These are phyloP conservation scores for Erysiphe pulchra DNA, from an alignment of 2,329 filamentous ascomycete species.

Conservation along the genomic window DNA sequence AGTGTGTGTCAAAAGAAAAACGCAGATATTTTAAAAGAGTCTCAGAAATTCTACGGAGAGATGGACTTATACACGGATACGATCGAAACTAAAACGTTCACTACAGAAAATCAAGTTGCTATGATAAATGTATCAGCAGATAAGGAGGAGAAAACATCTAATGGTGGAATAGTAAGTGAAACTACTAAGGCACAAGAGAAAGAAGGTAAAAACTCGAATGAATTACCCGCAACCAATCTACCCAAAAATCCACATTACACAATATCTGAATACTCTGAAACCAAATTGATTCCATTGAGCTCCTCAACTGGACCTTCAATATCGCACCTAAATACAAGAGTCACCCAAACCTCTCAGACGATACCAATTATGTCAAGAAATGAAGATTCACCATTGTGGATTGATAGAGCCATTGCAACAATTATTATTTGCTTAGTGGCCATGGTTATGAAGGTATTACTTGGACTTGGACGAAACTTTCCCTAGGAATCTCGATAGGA, in stretches of 20 bases:
- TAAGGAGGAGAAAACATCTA: conserved; percentile 27
- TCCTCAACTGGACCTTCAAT: not conserved
- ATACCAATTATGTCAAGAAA: conserved; percentile 5
- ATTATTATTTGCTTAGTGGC: conserved; percentile 43
- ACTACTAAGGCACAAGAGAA: conserved; percentile 4
- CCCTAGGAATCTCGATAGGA: too few relatives aligned
- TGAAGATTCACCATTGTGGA: conserved; percentile 40
- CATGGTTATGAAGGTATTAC: conserved; percentile 33
- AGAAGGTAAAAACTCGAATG: not conserved
- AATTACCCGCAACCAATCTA: not conserved
- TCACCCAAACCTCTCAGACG: conserved; percentile 7
- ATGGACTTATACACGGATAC: conserved; percentile 16
- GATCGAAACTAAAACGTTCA: conserved; percentile 4
- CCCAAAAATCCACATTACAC: conserved; percentile 1
- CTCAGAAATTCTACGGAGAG: conserved; percentile 26
- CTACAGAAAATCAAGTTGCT: too few relatives aligned
- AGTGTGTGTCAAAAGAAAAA: conserved; percentile 44
- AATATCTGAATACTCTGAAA: not conserved
- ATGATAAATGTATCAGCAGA: conserved; percentile 17
- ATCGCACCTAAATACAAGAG: conserved; percentile 5
- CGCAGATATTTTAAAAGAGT: conserved; percentile 45
- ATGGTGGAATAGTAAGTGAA: conserved; percentile 37
- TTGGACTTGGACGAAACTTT: not conserved
- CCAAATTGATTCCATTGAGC: not conserved
- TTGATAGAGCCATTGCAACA: conserved; percentile 57